Conservation (phyloP, 1,139 yeast species). For the Yamadazyma trypodendri region DNA sequence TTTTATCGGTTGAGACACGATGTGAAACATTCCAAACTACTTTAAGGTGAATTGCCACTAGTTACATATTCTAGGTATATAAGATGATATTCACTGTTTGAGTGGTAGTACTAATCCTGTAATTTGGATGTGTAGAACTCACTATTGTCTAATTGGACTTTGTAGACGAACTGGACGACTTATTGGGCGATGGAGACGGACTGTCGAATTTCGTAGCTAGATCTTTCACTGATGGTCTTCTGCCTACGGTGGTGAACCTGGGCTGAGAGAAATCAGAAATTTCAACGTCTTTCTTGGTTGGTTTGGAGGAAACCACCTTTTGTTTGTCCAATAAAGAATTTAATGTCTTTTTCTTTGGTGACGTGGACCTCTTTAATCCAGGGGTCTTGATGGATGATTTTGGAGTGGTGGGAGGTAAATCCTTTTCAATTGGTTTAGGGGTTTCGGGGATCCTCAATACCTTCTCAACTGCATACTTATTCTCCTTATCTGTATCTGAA, state of each 20-base stretch:
- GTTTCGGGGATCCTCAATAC: conserved; percentile 7
- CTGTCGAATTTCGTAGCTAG: conserved; percentile 32
- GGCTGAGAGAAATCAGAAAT: conserved; percentile 29
- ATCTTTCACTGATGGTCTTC: conserved; percentile 37
- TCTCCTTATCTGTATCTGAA: conserved; percentile 6
- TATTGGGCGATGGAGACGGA: conserved; percentile 13
- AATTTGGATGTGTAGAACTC: background rate
- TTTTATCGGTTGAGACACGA: conserved; percentile 52
- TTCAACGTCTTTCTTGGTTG: conserved; percentile 30
- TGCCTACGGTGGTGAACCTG: conserved; percentile 27
- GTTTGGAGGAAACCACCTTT: conserved; percentile 22
- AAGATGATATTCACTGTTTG: no score
- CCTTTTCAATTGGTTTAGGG: conserved; percentile 13
- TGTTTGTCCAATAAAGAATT: conserved; percentile 23
- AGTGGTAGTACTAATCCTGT: no score
- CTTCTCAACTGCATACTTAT: background rate
- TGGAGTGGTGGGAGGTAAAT: conserved; percentile 16
- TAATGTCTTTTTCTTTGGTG: conserved; percentile 41
- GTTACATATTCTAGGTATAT: no score
- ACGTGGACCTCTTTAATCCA: conserved; percentile 35
- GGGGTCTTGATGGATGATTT: conserved; percentile 21
- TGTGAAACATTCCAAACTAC: conserved; percentile 54
- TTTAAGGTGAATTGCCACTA: no score
- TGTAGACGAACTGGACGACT: conserved; percentile 12
- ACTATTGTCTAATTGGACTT: conserved; percentile 6